Conservation (phyloP, 495 filamentous ascomycete species). For the Aspergillus asperescens region DNA sequence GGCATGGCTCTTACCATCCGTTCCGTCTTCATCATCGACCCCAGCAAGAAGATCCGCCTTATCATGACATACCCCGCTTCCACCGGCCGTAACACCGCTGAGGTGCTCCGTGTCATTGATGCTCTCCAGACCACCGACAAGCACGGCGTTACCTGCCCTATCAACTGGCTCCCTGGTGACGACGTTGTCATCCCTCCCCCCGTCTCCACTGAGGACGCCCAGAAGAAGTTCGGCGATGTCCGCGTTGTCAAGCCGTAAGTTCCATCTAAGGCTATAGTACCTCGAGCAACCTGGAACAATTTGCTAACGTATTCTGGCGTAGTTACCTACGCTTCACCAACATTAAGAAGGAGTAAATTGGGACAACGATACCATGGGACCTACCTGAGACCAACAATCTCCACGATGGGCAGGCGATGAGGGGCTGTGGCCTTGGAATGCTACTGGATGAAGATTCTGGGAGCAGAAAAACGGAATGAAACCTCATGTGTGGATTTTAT, state of each 20-base stretch:
- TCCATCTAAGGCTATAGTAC: background rate
- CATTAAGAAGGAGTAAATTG: conserved; percentile 34
- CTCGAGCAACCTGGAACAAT: background rate
- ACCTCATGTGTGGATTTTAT: conserved; percentile 13
- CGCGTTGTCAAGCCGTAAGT: conserved; percentile 89
- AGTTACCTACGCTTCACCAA: conserved; percentile 48
- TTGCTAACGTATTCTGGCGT: conserved; percentile 9
- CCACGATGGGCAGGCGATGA: conserved; percentile 2
- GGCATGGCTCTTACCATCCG: conserved; percentile 94
- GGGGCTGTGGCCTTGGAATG: conserved; percentile 7
- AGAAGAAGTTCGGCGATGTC: conserved; percentile 86
- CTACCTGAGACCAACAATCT: conserved; percentile 7
- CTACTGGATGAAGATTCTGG: conserved; percentile 10
- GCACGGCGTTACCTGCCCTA: conserved; percentile 86
- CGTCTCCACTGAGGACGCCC: conserved; percentile 80
- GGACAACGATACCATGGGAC: conserved; percentile 2
- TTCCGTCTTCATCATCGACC: conserved; percentile 98
- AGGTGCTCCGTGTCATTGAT: conserved; percentile 92
- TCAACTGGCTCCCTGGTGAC: conserved; percentile 85
- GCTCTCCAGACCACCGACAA: conserved; percentile 97
- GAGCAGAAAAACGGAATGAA: conserved; percentile 13
- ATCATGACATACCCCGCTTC: conserved; percentile 96
- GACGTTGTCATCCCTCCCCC: conserved; percentile 94
- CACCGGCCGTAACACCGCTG: conserved; percentile 92
- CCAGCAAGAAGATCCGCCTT: conserved; percentile 94